Evolutionary conservation across 805 yeast genomes (phyloP), one percentile per base, ranked within the genome.

Genomic region (Starmerella bombicola): DNA sequence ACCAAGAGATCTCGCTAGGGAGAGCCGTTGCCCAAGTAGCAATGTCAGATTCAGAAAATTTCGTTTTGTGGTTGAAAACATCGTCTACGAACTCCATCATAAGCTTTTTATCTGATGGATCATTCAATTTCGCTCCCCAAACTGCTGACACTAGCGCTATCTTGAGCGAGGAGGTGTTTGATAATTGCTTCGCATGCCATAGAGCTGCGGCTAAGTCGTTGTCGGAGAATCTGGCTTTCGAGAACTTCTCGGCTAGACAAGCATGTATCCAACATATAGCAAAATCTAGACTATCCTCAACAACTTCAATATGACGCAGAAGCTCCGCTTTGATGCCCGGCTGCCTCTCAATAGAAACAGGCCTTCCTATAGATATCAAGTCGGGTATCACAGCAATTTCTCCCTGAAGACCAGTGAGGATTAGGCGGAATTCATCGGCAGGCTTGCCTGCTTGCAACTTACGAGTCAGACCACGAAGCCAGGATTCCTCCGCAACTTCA

Each of bases 361-460:
- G 68, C 34, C 72, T 66, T 1, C 80, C 70, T 23, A 65, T 59
- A 32, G 72, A 66, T 13, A 81, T 55, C 3, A 85, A 55, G 0
- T 78, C 67, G 0, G 70, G 63, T 1, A 93, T 78, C 5, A 78
- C 58, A 1, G 55, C 47, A 1, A 64, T 56, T 2, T 73, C 61
- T 3, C 58, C 53, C 6, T 72, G 53, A 36, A 67, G 69, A 53
- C 83, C 73, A 0, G 94, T 80, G 55, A 83, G 61, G 46, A 84
- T 74, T 23, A 86, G 42, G 37, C 71, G 69, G 58, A 78, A 76
- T 1, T 55, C 55, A 0, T 54, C 37, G 4, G 61, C 55, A 0
- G 57, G 49, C 1, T 46, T 42, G 1, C 63, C 35, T 3, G 55
- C 49, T 23, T 61, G 66, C 33, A 75, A n/a, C 7, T 30, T 9